Base-by-base conservation (phyloP, 495 filamentous ascomycete genomes). In the Hypoxylon trugodes region DNA sequence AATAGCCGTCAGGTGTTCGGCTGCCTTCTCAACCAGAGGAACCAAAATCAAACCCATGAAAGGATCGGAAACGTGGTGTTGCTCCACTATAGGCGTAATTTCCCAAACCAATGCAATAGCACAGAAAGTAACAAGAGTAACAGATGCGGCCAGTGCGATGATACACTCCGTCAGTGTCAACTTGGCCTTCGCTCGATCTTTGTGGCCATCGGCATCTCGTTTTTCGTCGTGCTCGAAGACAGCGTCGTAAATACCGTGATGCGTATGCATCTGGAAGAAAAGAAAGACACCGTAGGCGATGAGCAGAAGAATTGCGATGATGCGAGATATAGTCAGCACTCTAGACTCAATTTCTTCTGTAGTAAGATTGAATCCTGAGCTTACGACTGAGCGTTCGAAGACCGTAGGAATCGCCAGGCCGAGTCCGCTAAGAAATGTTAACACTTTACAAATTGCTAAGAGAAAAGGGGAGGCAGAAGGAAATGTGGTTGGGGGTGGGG, bases 21-120 rank as follows among this genome's bases (percentile, higher is more conserved):
- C 91, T 0, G 87, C 89, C 71, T 97, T 97, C 69, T 97, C 93
- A 6, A 96, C 93, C 1, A 97, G 79, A 2, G 93, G 94, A 0
- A 92, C 78, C 2, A 92, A 78, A 49, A 91, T 91, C 59, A 93
- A 76, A 46, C 91, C 91, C 74, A 93, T 84, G 71, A 93, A 93
- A 15, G 86, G 86, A 67, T 97, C 93, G 1, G 84, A 87, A 13
- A 97, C 81, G 38, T 81, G 71, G 13, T 79, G 79, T 33, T 86
- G 47, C 40, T 71, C 60, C 12, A 96, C 92, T 7, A 97, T 87
- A 65, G 73, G 82, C 43, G 88, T 81, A 61, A 97, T 97, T 62
- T 96, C 81, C 48, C 87, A 77, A 36, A 97, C 93, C 28, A 97
- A 77, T 70, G 90, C 89, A 10, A 94, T 85, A 24, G 93, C 89